Evolutionary conservation across 2,329 filamentous ascomycete species (phyloP).

Genomic region (Sphaerostilbella broomeana): DNA sequence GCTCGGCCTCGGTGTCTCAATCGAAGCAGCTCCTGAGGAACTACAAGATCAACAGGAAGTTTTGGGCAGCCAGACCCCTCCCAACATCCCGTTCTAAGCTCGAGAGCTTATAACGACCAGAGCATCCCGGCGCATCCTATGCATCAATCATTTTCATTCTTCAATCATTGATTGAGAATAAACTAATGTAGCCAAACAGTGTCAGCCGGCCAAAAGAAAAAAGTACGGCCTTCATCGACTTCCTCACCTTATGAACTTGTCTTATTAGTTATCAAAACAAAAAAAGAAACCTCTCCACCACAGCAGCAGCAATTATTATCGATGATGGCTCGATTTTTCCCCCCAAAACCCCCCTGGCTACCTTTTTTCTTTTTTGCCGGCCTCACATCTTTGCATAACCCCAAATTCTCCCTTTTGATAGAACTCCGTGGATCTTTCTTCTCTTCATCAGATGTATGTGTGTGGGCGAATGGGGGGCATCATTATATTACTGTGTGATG

Average conservation of each 20-base stretch:
- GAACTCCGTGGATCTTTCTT: constrained; percentile 9
- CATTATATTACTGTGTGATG: too few species aligned
- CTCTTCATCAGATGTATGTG: too few species aligned
- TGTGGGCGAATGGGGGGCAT: too few species aligned
- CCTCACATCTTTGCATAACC: constrained; percentile 6
- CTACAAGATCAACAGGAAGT: constrained; percentile 77
- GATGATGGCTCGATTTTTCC: constrained; percentile 14
- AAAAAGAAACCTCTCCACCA: constrained; percentile 3
- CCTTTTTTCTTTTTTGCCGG: too few species aligned
- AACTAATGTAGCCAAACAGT: constrained; percentile 24
- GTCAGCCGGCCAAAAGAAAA: constrained; percentile 19
- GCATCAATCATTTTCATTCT: constrained; percentile 17
- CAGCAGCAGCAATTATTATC: too few species aligned
- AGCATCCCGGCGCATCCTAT: constrained; percentile 17
- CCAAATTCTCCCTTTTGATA: constrained; percentile 8
- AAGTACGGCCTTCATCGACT: constrained; percentile 17
- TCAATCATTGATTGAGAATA: constrained; percentile 18
- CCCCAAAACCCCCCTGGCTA: too few species aligned
- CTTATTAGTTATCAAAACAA: constrained; percentile 22
- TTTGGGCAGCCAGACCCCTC: constrained; percentile 41
- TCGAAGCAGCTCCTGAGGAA: constrained; percentile 79
- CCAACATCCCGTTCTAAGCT: constrained; percentile 61
- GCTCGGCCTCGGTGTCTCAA: constrained; percentile 87
- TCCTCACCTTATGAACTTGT: constrained; percentile 19
- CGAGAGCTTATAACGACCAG: constrained; percentile 11